Evolutionary conservation across 768 basidiomycete species (phyloP), one percentile per base, ranked within the genome.

Genomic region (Crucibulum laeve): DNA sequence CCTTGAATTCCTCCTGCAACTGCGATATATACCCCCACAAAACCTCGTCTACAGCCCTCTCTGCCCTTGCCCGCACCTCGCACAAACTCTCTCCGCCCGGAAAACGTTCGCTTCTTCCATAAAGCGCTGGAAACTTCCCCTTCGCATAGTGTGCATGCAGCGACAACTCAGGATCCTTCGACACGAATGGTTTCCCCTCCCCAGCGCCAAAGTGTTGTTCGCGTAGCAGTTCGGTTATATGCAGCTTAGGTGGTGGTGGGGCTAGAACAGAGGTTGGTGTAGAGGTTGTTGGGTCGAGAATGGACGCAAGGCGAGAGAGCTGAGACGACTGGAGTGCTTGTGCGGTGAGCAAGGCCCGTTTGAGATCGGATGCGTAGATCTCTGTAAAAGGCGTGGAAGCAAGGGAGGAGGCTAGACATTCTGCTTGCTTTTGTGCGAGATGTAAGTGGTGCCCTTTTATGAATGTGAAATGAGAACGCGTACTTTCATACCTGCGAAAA

Each of bases 151-250:
- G 77, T 14, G 78, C 74, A 13, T 69, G 62, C 13, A 73, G 53
- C 1, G 69, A 59, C 11, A 70, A 48, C 4, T 48, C 43, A 1
- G 51, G 43, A 8, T 62, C 58, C 36, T 53, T 58, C 5, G 57
- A 60, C 39, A 59, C 57, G 62, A 76, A 81, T 2, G 73, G 56
- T 23, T 75, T 67, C 3, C 88, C 87, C 57, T 91, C 89, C 1
- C 78, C 87, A 4, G 69, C 58, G 19, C 88, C 88, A 47, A 82
- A 89, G 54, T 74, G 54, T 57, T 84, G 84, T 58, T 90, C 88
- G 33, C 80, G 73, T 2, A 89, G 65, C 37, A 79, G 65, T 8
- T n/a, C n/a, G n/a, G n/a, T n/a, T n/a, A n/a, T n/a, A n/a, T n/a
- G n/a, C n/a, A n/a, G n/a, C n/a, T n/a, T n/a, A n/a, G n/a, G n/a